Evolutionary conservation across 129 eudicot genomes (phyloP).

Genomic region (Dittrichia graveolens): DNA sequence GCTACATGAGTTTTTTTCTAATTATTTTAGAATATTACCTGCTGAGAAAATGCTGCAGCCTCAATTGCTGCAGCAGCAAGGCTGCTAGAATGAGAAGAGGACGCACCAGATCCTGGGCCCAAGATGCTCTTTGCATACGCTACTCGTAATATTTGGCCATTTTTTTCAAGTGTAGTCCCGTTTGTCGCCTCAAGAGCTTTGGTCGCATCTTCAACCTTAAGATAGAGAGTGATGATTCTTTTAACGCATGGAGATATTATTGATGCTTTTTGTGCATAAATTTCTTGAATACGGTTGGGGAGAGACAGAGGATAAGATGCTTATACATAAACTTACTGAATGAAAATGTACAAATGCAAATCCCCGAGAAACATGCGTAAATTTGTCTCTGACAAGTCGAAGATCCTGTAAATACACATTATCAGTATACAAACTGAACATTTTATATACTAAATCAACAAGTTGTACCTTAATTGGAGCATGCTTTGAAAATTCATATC

Average conservation of each 20-base stretch:
- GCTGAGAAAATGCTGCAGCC: slow-evolving; percentile 98
- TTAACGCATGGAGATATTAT: not conserved
- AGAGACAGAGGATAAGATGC: not conserved
- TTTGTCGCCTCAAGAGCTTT: slow-evolving; percentile 94
- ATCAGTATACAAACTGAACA: slow-evolving; percentile 14
- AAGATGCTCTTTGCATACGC: slow-evolving; percentile 96
- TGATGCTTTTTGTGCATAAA: not conserved
- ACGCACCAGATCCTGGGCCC: slow-evolving; percentile 74
- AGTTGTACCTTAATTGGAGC: slow-evolving; percentile 80
- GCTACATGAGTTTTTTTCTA: not conserved
- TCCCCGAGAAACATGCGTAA: slow-evolving; percentile 97
- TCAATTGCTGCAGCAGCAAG: slow-evolving; percentile 99
- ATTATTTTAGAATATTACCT: slow-evolving; percentile 44
- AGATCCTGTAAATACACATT: slow-evolving; percentile 64
- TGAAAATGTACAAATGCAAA: slow-evolving; percentile 96
- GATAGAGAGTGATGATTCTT: not conserved
- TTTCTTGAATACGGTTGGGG: not conserved
- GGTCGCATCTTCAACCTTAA: slow-evolving; percentile 92
- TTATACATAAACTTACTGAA: slow-evolving; percentile 52
- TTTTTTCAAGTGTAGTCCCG: slow-evolving; percentile 82
- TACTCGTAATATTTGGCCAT: slow-evolving; percentile 94
- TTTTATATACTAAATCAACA: not conserved
- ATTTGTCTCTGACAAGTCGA: slow-evolving; percentile 95
- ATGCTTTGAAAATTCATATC: slow-evolving; percentile 96
- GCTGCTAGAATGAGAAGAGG: slow-evolving; percentile 89